A percentile compares a stretch with the other conserved stretches of the same genome.
Conservation (phyloP, 2,329 filamentous ascomycete genomes). For the Podosphaera aphanis region DNA sequence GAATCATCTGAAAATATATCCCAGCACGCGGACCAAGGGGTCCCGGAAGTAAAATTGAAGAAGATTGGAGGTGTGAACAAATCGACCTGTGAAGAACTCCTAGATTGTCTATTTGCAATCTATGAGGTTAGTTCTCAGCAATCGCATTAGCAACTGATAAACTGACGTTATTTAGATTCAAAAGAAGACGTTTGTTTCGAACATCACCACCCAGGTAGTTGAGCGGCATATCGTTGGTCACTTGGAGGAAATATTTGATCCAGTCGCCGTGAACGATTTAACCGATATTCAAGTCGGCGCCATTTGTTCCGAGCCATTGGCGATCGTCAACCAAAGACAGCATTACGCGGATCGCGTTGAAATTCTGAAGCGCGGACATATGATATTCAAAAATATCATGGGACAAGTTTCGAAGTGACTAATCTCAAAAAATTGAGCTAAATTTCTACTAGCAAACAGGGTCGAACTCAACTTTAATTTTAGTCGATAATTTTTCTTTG, state of each 20-base stretch:
- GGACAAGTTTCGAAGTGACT: neutral
- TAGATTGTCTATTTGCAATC: constrained; percentile 14
- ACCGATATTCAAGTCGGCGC: constrained; percentile 8
- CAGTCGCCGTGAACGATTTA: constrained; percentile 4
- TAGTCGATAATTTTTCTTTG: no score
- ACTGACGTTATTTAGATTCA: constrained; percentile 9
- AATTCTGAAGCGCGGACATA: constrained; percentile 13
- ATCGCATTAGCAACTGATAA: neutral
- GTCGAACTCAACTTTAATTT: neutral
- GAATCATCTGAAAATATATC: neutral
- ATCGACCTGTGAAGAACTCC: constrained; percentile 14
- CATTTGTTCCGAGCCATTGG: constrained; percentile 13
- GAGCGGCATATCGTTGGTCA: constrained; percentile 16
- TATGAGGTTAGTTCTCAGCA: constrained; percentile 14
- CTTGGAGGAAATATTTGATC: constrained; percentile 14
- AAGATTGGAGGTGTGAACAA: constrained; percentile 12
- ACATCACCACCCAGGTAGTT: constrained; percentile 16
- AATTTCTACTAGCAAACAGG: no score
- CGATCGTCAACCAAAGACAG: constrained; percentile 7
- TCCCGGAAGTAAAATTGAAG: neutral
- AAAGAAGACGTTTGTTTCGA: constrained; percentile 16
- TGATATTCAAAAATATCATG: constrained; percentile 10
- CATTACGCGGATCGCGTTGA: constrained; percentile 11
- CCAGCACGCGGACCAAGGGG: neutral
- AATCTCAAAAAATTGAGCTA: no score